phyloP scores from a whole-genome alignment of 768 basidiomycete genomes.

The Mycena alexandri region DNA sequence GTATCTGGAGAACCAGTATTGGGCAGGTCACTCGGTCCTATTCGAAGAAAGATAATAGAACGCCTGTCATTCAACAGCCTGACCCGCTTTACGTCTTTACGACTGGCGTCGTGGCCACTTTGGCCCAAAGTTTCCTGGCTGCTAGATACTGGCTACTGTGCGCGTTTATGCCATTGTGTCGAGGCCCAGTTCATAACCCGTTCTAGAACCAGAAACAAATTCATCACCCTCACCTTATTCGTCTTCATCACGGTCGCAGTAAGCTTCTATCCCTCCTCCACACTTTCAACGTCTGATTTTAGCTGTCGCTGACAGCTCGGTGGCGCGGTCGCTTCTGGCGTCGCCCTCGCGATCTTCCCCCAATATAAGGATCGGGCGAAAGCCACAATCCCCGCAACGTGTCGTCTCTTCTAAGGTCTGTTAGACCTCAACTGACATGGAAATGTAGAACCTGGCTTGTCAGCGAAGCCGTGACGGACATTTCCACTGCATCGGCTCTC shows the following conservation, averaged over 20 bases:
- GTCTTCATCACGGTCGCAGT: conserved; percentile 14
- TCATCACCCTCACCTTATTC: conserved; percentile 15
- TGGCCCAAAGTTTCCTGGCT: conserved; percentile 11
- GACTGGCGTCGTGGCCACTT: conserved; percentile 20
- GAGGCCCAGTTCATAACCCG: conserved; percentile 1
- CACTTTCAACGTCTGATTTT: conserved; percentile 11
- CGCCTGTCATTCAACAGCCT: conserved; percentile 10
- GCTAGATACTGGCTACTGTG: conserved; percentile 13
- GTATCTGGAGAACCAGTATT: conserved; percentile 19
- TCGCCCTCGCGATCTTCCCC: conserved; percentile 11
- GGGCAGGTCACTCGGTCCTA: conserved; percentile 17
- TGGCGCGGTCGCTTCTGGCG: conserved; percentile 15
- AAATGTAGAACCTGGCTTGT: conserved; percentile 18
- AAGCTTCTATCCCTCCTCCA: conserved; percentile 9
- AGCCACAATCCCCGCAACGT: conserved; percentile 5
- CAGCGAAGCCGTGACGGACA: conserved; percentile 18
- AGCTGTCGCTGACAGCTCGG: conserved; percentile 14
- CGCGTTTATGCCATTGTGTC: conserved; percentile 2
- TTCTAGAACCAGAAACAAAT: conserved; percentile 11
- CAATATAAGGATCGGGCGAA: conserved; percentile 18
- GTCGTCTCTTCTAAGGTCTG: conserved; percentile 10
- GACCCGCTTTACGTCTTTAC: conserved; percentile 15
- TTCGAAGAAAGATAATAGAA: conserved; percentile 16
- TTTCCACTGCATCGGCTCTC: conserved; percentile 13
- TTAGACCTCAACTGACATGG: conserved; percentile 17